Evolutionary conservation across 805 yeast species (phyloP).

Genomic region (Spencermartinsiella europaea): DNA sequence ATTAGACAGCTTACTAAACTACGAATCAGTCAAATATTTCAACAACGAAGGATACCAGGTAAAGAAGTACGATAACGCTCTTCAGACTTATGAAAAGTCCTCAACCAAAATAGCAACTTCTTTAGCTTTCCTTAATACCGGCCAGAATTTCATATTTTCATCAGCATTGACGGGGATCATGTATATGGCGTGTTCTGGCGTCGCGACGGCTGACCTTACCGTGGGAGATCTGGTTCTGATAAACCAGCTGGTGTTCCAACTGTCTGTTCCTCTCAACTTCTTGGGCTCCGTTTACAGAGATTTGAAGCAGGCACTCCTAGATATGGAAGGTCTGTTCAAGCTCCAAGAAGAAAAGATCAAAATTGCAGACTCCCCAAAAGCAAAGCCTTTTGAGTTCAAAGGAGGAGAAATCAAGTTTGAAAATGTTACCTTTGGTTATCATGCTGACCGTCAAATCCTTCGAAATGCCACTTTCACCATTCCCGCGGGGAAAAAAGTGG

Average conservation of each 20-base stretch:
- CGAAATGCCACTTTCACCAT: constrained; percentile 75
- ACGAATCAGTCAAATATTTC: constrained; percentile 90
- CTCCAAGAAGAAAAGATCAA: constrained; percentile 69
- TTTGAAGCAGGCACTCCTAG: constrained; percentile 83
- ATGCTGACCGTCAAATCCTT: constrained; percentile 80
- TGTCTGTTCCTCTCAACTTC: constrained; percentile 91
- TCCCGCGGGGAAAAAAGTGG: constrained; percentile 88
- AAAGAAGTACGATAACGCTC: constrained; percentile 68
- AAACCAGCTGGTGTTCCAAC: constrained; percentile 92
- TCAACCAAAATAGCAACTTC: constrained; percentile 71
- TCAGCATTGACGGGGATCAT: constrained; percentile 92
- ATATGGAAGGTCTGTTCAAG: constrained; percentile 92
- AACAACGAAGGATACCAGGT: constrained; percentile 84
- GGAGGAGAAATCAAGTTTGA: constrained; percentile 84
- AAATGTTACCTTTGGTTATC: constrained; percentile 89
- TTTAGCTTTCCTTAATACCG: constrained; percentile 65
- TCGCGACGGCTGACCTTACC: constrained; percentile 71
- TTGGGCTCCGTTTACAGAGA: constrained; percentile 95
- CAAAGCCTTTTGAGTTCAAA: constrained; percentile 52
- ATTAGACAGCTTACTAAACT: constrained; percentile 86
- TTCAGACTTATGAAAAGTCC: constrained; percentile 67
- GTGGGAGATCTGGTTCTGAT: constrained; percentile 95
- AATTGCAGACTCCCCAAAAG: constrained; percentile 57
- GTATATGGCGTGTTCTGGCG: constrained; percentile 96
- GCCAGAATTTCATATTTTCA: constrained; percentile 77